A percentile compares a stretch with the other conserved stretches of the same genome.
phyloP scores from a whole-genome alignment of 1,284 basidiomycete species.

The Anthracocystis setariae region DNA sequence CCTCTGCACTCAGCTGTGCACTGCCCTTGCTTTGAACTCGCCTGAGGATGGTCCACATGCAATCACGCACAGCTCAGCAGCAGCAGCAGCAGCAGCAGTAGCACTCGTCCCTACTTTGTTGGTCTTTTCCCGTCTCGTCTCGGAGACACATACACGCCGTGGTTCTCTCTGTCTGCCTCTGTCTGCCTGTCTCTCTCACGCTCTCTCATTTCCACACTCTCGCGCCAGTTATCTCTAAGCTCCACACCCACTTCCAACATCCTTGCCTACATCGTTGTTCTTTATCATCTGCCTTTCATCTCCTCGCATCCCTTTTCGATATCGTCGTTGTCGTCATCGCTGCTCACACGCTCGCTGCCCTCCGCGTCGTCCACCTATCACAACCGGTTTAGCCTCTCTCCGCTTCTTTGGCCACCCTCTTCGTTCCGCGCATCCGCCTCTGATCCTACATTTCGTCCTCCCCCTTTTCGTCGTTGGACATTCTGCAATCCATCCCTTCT shows the following conservation, averaged over 20 bases:
- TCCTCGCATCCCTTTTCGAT: slow-evolving; percentile 1
- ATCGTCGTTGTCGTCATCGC: not conserved
- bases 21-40: too few relatives aligned
- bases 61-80: slow-evolving; percentile 18
- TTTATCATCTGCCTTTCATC: not conserved
- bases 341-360: not conserved
- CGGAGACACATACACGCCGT: too few relatives aligned
- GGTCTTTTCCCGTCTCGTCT: slow-evolving; percentile 15
- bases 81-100: slow-evolving; percentile 9
- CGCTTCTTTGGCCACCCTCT: slow-evolving; percentile 4
- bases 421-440: not conserved
- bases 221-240: slow-evolving; percentile 10
- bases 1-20: not conserved
- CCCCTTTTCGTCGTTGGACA: not conserved
- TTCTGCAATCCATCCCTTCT: not conserved
- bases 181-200: too few relatives aligned
- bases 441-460: not conserved
- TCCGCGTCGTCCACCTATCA: not conserved
- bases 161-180: too few relatives aligned
- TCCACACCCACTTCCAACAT: slow-evolving; percentile 17
- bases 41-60: not conserved
- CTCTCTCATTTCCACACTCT: too few relatives aligned
- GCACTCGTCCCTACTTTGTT: too few relatives aligned
- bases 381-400: slow-evolving; percentile 1
- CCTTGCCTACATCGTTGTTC: slow-evolving; percentile 2